Conservation (phyloP, 805 yeast genomes). For the Candida sonorensis region DNA sequence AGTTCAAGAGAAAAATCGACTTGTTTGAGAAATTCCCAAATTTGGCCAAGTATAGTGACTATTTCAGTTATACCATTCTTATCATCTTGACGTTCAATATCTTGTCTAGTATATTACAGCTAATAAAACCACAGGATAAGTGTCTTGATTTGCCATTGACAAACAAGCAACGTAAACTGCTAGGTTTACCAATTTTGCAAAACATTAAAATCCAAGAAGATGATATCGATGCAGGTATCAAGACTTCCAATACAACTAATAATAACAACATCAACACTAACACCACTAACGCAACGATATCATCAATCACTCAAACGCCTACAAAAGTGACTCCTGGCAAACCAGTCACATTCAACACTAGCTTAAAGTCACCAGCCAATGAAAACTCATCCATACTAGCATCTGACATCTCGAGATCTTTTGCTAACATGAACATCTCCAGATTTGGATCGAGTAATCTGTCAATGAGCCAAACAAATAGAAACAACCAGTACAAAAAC, state of each 20-base stretch:
- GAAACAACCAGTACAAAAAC: not conserved
- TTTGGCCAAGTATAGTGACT: conserved; percentile 11
- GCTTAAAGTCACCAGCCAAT: too few relatives aligned
- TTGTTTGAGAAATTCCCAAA: not conserved
- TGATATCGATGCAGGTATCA: too few relatives aligned
- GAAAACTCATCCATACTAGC: conserved; percentile 16
- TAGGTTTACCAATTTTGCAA: conserved; percentile 32
- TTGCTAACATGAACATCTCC: conserved; percentile 23
- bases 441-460: conserved; percentile 1
- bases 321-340: conserved; percentile 5
- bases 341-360: too few relatives aligned
- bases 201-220: too few relatives aligned
- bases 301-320: conserved; percentile 1
- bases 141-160: conserved; percentile 46
- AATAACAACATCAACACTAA: conserved; percentile 2
- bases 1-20: conserved; percentile 3
- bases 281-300: not conserved
- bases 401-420: conserved; percentile 21
- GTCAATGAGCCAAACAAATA: not conserved
- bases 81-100: conserved; percentile 27
- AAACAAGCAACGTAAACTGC: conserved; percentile 36
- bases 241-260: conserved; percentile 1
- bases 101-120: conserved; percentile 20
- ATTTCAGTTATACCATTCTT: conserved; percentile 20
- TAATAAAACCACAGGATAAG: conserved; percentile 39